Evolutionary conservation across 179 eudicot genomes (phyloP), one percentile per base, ranked within the genome.

Genomic region (Corrigiola litoralis): DNA sequence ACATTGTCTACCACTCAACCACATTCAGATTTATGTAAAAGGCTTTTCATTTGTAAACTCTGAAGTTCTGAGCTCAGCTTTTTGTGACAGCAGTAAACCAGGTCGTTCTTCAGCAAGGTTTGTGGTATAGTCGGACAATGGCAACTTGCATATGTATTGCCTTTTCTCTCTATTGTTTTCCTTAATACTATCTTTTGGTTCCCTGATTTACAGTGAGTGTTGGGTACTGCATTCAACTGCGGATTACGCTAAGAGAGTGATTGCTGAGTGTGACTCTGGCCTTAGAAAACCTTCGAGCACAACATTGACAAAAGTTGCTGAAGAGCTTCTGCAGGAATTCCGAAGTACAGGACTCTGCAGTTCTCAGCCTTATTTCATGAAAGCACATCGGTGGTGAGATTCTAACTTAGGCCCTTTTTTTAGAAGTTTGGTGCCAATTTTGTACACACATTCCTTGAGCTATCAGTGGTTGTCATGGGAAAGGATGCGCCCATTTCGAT

Each of bases 311-410:
- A 77, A 77, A 71, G 83, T 90, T 8, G 85, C 97, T 58, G 84
- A 88, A 38, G 97, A 88, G 28, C 80, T 94, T 46, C 75, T 86
- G 59, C 81, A 76, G 72, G 96, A 88, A 81, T 85, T 94, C 67
- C 85, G 64, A 65, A 76, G 67, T 56, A 90, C 84, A 1, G 90
- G 85, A 50, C 79, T 86, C 17, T 66, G 74, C 75, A 83, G 82
- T 42, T 72, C 92, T 53, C 81, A 73, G 68, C 95, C 99, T 14
- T 76, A 68, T 65, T 94, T 94, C 80, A 80, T 61, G 82, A 88
- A 80, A 82, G 97, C 99, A 68, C 99, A 94, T 82, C 81, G 99
- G 50, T 94, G 99, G 99, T 94, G 55, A 72, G 95, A 79, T 5
- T 53, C 48, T 4, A 38, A 31, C 24, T 24, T 8, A 38, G 6